Evolutionary conservation across 768 basidiomycete species (phyloP).

Genomic region (Mycena polygramma): DNA sequence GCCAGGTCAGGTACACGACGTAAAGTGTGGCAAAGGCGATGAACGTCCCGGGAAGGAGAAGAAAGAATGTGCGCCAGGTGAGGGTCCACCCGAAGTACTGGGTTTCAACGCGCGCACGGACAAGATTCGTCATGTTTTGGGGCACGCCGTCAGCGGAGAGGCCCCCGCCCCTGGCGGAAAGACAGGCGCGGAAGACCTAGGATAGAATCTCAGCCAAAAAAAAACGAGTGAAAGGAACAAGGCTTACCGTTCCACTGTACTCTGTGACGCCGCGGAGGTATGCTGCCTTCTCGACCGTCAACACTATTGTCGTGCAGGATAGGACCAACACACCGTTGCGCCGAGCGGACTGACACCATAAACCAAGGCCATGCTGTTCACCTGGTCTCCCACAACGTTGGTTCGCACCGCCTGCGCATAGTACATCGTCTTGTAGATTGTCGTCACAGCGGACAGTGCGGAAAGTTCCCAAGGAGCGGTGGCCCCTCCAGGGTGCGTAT

Average conservation of each 20-base stretch:
- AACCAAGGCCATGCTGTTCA: background rate
- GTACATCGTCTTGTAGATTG: background rate
- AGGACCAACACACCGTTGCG: background rate
- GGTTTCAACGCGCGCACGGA: background rate
- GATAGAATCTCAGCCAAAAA: background rate
- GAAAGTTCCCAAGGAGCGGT: too few species aligned
- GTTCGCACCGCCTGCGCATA: background rate
- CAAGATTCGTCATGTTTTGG: background rate
- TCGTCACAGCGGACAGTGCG: background rate
- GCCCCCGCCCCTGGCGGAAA: background rate
- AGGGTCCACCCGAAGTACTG: slow-evolving; percentile 8
- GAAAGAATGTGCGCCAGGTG: background rate
- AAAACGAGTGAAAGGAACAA: background rate
- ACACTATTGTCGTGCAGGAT: background rate
- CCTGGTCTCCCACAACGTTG: background rate
- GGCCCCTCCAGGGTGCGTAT: too few species aligned
- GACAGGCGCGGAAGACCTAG: slow-evolving; percentile 12
- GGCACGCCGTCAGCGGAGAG: background rate
- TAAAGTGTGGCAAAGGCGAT: slow-evolving; percentile 1
- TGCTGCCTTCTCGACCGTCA: background rate
- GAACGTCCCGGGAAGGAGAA: slow-evolving; percentile 1
- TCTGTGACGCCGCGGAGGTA: slow-evolving; percentile 10
- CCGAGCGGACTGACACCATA: too few species aligned
- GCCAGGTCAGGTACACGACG: background rate
- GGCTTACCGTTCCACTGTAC: slow-evolving; percentile 8